phyloP scores from a whole-genome alignment of 106 monocot species.

The Allium cepa region DNA sequence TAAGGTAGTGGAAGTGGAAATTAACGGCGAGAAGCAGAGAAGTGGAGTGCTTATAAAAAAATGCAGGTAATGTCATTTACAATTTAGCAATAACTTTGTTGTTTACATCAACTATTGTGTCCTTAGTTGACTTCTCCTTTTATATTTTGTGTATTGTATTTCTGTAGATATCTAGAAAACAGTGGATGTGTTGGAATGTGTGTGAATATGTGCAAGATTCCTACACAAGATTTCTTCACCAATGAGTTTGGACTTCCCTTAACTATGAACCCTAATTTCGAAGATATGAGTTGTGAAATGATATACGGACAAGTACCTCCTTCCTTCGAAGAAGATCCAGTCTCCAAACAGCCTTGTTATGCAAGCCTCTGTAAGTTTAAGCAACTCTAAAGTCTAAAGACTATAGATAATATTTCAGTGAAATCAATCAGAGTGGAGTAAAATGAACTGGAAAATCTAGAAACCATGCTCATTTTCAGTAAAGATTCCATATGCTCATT shows the following conservation, averaged over 20 bases:
- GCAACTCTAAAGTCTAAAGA: neutral
- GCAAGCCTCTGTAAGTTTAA: slow-evolving; percentile 44
- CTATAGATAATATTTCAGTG: neutral
- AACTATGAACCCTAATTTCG: slow-evolving; percentile 99
- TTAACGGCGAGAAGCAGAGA: slow-evolving; percentile 82
- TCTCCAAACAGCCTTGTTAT: slow-evolving; percentile 80
- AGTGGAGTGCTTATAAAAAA: slow-evolving; percentile 94
- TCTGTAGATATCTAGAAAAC: slow-evolving; percentile 77
- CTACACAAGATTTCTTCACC: slow-evolving; percentile 75
- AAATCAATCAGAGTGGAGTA: neutral
- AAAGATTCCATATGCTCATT: no score
- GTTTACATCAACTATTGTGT: no score
- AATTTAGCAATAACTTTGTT: no score
- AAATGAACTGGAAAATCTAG: neutral
- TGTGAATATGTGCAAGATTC: slow-evolving; percentile 60
- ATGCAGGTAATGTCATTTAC: slow-evolving; percentile 42
- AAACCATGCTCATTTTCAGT: no score
- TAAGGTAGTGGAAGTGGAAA: slow-evolving; percentile 91
- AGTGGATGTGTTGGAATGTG: slow-evolving; percentile 98
- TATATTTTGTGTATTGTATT: neutral
- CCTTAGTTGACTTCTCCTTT: neutral
- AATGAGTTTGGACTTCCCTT: slow-evolving; percentile 97
- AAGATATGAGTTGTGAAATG: slow-evolving; percentile 99
- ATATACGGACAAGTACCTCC: slow-evolving; percentile 88
- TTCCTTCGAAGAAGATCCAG: slow-evolving; percentile 86